phyloP scores from a whole-genome alignment of 164 flowering plant genomes.

The Vitis rotundifolia region DNA sequence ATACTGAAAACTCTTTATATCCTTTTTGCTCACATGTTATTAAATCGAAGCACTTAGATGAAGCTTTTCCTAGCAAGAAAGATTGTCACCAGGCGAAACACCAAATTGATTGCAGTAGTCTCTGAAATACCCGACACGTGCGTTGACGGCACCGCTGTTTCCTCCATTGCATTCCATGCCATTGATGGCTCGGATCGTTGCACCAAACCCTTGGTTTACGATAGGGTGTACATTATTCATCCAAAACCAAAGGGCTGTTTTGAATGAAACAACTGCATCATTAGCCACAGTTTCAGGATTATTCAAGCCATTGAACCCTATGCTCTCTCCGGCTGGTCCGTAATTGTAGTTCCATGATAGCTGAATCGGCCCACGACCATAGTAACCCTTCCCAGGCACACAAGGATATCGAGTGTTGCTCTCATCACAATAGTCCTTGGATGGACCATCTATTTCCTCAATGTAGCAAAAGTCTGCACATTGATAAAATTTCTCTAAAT shows the following conservation, averaged over 20 bases:
- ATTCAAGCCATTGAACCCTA: constrained; percentile 16
- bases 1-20: too few relatives aligned
- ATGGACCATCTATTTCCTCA: constrained; percentile 33
- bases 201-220: constrained; percentile 11
- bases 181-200: constrained; percentile 10
- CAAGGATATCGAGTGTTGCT: constrained; percentile 7
- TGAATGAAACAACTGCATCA: constrained; percentile 1
- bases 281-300: constrained; percentile 14
- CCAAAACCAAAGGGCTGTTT: constrained; percentile 18
- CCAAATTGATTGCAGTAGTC: too few relatives aligned
- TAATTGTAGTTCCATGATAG: constrained; percentile 27
- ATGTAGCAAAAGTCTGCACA: constrained; percentile 42
- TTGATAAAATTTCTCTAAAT: too few relatives aligned
- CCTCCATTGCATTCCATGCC: constrained; percentile 7
- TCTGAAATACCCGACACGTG: background rate
- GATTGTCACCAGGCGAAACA: background rate
- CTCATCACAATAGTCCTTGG: constrained; percentile 12
- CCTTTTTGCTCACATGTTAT: too few relatives aligned
- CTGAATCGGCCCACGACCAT: constrained; percentile 25
- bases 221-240: constrained; percentile 13
- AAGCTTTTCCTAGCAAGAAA: background rate
- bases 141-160: background rate
- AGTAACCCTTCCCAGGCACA: constrained; percentile 1
- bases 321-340: constrained; percentile 19
- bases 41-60: too few relatives aligned